Conservation (phyloP, 2,329 filamentous ascomycete species). For the Colletotrichum navitas region DNA sequence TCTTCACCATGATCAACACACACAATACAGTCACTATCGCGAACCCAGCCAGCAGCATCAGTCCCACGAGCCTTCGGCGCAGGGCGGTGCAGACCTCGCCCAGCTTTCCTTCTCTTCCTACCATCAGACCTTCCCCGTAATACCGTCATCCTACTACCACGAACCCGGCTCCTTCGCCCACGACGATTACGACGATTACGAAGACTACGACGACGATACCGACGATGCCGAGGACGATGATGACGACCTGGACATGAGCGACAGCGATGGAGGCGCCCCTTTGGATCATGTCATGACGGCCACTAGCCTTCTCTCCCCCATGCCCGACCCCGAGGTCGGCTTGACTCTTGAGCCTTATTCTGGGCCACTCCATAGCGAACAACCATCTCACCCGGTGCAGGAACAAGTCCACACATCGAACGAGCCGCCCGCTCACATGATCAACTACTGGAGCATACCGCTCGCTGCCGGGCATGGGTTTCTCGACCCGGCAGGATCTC, state of each 20-base stretch:
- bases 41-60: slow-evolving; percentile 28
- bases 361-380: background rate
- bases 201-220: slow-evolving; percentile 34
- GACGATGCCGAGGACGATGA: slow-evolving; percentile 38
- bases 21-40: slow-evolving; percentile 27
- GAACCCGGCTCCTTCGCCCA: slow-evolving; percentile 19
- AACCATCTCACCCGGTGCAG: background rate
- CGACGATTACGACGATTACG: slow-evolving; percentile 29
- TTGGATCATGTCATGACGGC: slow-evolving; percentile 33
- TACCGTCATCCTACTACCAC: slow-evolving; percentile 37
- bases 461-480: slow-evolving; percentile 9
- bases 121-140: slow-evolving; percentile 35
- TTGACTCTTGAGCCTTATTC: slow-evolving; percentile 11
- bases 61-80: slow-evolving; percentile 11
- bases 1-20: slow-evolving; percentile 16
- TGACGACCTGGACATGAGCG: slow-evolving; percentile 51
- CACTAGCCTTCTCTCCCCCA: slow-evolving; percentile 31
- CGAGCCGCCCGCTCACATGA: slow-evolving; percentile 33
- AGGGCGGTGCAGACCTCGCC: slow-evolving; percentile 1
- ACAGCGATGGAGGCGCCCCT: slow-evolving; percentile 51
- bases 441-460: slow-evolving; percentile 28
- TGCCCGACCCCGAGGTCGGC: slow-evolving; percentile 23
- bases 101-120: slow-evolving; percentile 27
- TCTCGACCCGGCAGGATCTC: slow-evolving; percentile 24
- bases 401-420: slow-evolving; percentile 6